Base-by-base conservation (phyloP, 202 grass and related monocot genomes). In the Eragrostis tef region DNA sequence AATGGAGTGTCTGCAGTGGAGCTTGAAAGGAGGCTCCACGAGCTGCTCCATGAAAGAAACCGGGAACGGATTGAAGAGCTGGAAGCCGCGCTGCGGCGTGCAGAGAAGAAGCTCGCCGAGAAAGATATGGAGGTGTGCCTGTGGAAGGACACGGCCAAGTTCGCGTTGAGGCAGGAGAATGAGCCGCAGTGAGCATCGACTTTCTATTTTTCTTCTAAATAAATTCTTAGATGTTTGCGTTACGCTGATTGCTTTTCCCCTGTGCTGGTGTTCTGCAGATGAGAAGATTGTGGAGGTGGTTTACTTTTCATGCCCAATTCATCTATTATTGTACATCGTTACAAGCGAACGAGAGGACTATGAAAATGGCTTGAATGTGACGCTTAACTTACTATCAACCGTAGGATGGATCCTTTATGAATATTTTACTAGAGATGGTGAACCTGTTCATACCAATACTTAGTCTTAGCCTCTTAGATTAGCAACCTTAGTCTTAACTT, bases 11-110 rank as follows among this genome's bases (percentile, higher is more conserved):
- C 83, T n/a, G 87, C 92, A 0, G 4, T 86, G 1, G 92, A 88
- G 84, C 78, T 98, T 14, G 96, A 95, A 90, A 91, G 96, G 46
- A 79, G 89, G 72, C 88, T 98, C 27, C 93, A 95, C 50, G 85
- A 93, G 60, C 87, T 95, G 44, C 79, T 98, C 78, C 72, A 93
- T 34, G 73, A 88, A 64, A 74, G 87, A 70, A 90, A 95, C 29
- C 85, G 86, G 74, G 87, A 93, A 7, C 72, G 81, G 34, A 93
- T 99, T 17, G 85, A 92, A 64, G 89, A 95, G 84, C 86, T 98
- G 74, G 92, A 98, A 50, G 71, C 46, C 3, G 90, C 85, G 24
- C 70, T 98, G 77, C 63, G 78, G 19, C 27, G 74, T 7, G 79
- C 86, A 6, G 88, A 91, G 81, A 89, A 63, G 72, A 84, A 84